A percentile compares a stretch with the other conserved stretches of the same genome.
Conservation (phyloP, 345 rosid genomes). For the Linum usitatissimum region DNA sequence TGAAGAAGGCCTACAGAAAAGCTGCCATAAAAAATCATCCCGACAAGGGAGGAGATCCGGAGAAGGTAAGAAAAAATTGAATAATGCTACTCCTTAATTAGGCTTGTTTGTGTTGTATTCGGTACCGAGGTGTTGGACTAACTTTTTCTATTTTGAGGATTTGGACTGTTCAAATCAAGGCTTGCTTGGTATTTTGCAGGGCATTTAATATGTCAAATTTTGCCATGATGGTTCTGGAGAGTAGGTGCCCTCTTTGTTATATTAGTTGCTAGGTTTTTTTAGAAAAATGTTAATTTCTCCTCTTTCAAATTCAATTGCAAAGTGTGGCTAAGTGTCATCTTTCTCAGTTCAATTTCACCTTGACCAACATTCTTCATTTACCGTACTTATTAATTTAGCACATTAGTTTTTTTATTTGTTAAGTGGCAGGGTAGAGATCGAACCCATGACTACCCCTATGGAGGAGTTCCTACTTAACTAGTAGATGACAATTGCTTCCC, state of each 20-base stretch:
- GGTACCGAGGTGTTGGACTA: not conserved
- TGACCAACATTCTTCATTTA: no score
- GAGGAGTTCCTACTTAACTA: no score
- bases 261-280: not conserved
- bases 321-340: not conserved
- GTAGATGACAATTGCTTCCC: no score
- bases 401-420: no score
- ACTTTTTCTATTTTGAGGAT: not conserved
- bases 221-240: not conserved
- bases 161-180: not conserved
- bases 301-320: no score
- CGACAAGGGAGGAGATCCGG: conserved; percentile 60
- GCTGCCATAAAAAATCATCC: conserved; percentile 59
- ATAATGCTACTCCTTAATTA: not conserved
- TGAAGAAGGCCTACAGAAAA: conserved; percentile 52
- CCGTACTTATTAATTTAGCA: no score
- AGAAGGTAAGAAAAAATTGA: conserved; percentile 27
- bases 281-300: not conserved
- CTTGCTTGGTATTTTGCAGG: not conserved
- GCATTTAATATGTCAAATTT: not conserved
- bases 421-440: no score
- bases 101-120: not conserved
- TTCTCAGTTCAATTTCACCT: not conserved
- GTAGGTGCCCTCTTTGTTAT: not conserved
- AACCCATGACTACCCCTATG: no score